phyloP scores from a whole-genome alignment of 192 early-diverging fungal species.

The Phlyctochytrium arcticum region DNA sequence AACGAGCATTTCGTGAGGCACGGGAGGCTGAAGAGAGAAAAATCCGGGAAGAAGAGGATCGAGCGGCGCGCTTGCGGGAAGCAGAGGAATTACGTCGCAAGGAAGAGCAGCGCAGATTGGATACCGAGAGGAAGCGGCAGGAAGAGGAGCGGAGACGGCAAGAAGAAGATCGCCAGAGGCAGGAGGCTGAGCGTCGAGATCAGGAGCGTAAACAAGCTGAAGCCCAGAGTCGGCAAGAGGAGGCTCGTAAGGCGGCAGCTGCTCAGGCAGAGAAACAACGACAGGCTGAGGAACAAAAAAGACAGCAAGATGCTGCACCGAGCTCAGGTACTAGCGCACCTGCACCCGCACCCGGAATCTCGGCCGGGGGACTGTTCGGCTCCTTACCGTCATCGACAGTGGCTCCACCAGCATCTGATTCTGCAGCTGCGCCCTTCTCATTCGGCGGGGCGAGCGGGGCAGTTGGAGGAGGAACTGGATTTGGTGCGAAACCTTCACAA shows the following conservation, averaged over 20 bases:
- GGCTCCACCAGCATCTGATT: not conserved
- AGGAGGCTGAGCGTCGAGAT: not conserved
- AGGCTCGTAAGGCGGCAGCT: not conserved
- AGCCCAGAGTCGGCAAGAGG: not conserved
- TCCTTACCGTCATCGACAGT: not conserved
- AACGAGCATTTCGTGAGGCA: not conserved
- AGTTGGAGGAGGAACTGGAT: not conserved
- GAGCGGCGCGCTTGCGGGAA: not conserved
- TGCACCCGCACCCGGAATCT: not conserved
- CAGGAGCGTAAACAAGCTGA: not conserved
- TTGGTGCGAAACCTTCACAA: not conserved
- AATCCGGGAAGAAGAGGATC: not conserved
- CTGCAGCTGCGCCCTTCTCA: not conserved
- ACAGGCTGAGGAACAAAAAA: not conserved
- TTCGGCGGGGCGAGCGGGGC: not conserved
- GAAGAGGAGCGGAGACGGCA: not conserved
- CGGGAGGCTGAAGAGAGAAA: constrained; percentile 5
- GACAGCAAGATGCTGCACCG: not conserved
- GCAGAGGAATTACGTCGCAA: not conserved
- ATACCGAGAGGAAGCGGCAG: not conserved
- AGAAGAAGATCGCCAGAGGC: not conserved
- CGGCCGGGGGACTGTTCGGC: not conserved
- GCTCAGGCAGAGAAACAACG: not conserved
- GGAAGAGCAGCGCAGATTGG: not conserved
- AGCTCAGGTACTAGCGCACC: not conserved